Conservation (phyloP, 768 basidiomycete species). For the Paxillus ammoniavirescens region DNA sequence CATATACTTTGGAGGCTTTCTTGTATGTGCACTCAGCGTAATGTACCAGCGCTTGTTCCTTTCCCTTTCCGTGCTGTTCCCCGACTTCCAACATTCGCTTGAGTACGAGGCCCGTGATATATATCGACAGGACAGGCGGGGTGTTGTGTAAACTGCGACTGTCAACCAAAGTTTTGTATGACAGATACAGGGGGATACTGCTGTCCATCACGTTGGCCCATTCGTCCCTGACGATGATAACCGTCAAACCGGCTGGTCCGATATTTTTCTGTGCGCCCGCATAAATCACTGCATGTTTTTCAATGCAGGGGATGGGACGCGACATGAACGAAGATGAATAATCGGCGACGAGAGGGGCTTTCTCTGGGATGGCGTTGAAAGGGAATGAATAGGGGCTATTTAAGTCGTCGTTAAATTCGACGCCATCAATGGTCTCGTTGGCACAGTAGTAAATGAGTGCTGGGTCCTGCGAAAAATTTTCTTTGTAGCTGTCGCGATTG, state of each 20-base stretch:
- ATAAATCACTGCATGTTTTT: conserved; percentile 90
- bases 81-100: conserved; percentile 51
- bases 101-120: conserved; percentile 85
- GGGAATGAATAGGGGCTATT: conserved; percentile 70
- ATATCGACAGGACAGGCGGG: conserved; percentile 87
- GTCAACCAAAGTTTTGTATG: conserved; percentile 82
- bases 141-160: conserved; percentile 86
- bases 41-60: conserved; percentile 62
- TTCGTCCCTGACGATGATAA: conserved; percentile 94
- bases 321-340: conserved; percentile 98
- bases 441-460: conserved; percentile 98
- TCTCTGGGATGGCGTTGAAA: conserved; percentile 64
- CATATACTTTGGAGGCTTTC: conserved; percentile 81
- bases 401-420: conserved; percentile 73
- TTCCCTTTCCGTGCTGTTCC: conserved; percentile 11
- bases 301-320: conserved; percentile 82
- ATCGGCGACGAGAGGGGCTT: conserved; percentile 85
- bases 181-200: conserved; percentile 75
- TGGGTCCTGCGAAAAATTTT: conserved; percentile 69
- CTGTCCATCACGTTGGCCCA: conserved; percentile 68
- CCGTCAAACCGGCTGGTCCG: conserved; percentile 89
- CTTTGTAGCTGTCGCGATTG: conserved; percentile 59
- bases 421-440: conserved; percentile 97
- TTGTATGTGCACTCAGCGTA: conserved; percentile 63
- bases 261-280: conserved; percentile 99